A percentile compares a stretch with the other conserved stretches of the same genome.
phyloP scores from a whole-genome alignment of 176 grass and related monocot species.

The Avena insularis region DNA sequence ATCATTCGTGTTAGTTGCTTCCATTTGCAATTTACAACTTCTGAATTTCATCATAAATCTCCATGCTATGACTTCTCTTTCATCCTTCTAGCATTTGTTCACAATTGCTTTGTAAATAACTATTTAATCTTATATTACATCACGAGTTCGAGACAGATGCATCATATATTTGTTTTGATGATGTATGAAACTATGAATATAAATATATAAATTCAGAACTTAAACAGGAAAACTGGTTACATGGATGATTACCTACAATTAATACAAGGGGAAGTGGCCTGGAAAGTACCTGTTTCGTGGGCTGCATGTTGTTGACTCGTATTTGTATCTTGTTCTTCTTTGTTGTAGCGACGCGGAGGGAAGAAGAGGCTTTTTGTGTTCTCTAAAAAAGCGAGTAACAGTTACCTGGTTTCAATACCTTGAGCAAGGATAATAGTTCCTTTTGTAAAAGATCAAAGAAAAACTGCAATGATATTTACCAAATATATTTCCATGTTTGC shows the following conservation, averaged over 20 bases:
- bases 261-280: neutral
- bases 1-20: neutral
- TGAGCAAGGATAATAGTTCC: neutral
- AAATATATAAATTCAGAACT: conserved; percentile 14
- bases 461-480: conserved; percentile 19
- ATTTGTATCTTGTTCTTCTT: neutral
- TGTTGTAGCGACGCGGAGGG: neutral
- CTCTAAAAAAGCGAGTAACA: neutral
- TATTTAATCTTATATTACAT: conserved; percentile 3
- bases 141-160: neutral
- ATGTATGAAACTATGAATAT: conserved; percentile 10
- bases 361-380: neutral
- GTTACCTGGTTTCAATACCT: neutral
- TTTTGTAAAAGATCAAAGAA: conserved; percentile 26
- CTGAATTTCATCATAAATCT: neutral
- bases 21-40: conserved; percentile 6
- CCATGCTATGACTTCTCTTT: neutral
- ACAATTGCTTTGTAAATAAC: conserved; percentile 12
- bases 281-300: neutral
- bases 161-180: neutral
- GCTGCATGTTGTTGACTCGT: neutral
- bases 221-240: neutral
- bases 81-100: conserved; percentile 8
- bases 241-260: neutral
- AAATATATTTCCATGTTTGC: neutral